phyloP scores from a whole-genome alignment of 805 yeast genomes.

The Ogataea methanolica region DNA sequence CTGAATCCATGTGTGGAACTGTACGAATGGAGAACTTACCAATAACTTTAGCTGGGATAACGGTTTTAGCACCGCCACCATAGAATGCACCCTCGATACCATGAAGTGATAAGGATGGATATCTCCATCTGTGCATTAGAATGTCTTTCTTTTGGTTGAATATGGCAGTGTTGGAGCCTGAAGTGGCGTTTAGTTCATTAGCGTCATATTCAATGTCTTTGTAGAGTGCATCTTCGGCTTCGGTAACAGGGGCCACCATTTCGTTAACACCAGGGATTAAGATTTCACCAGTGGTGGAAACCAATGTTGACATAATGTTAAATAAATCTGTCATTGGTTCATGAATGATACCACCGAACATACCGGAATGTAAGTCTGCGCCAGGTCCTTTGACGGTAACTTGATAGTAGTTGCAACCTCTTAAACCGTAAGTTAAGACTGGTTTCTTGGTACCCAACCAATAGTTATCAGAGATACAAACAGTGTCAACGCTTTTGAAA shows the following conservation, averaged over 20 bases:
- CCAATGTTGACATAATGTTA: slow-evolving; percentile 71
- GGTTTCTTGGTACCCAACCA: slow-evolving; percentile 99
- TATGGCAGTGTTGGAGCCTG: slow-evolving; percentile 82
- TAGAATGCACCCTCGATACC: slow-evolving; percentile 98
- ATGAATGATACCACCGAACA: slow-evolving; percentile 94
- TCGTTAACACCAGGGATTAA: slow-evolving; percentile 84
- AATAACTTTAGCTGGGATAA: slow-evolving; percentile 87
- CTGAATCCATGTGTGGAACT: slow-evolving; percentile 87
- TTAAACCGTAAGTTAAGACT: slow-evolving; percentile 92
- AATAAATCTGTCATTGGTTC: slow-evolving; percentile 96
- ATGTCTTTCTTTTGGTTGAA: slow-evolving; percentile 77
- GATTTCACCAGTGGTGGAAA: slow-evolving; percentile 77
- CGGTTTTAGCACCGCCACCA: slow-evolving; percentile 96
- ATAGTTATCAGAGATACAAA: slow-evolving; percentile 94
- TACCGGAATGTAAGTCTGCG: slow-evolving; percentile 96
- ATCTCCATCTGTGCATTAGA: slow-evolving; percentile 98
- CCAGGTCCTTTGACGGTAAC: slow-evolving; percentile 81
- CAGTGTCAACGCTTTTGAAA: slow-evolving; percentile 88
- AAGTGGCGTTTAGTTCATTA: slow-evolving; percentile 79
- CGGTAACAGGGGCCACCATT: slow-evolving; percentile 92
- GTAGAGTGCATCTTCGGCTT: slow-evolving; percentile 71
- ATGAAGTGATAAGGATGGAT: slow-evolving; percentile 91
- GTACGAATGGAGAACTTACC: slow-evolving; percentile 98
- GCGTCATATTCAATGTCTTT: slow-evolving; percentile 82
- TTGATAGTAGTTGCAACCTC: slow-evolving; percentile 95